Evolutionary conservation across 1,139 yeast genomes (phyloP).

Genomic region (Lodderomyces pseudojiufengensis): DNA sequence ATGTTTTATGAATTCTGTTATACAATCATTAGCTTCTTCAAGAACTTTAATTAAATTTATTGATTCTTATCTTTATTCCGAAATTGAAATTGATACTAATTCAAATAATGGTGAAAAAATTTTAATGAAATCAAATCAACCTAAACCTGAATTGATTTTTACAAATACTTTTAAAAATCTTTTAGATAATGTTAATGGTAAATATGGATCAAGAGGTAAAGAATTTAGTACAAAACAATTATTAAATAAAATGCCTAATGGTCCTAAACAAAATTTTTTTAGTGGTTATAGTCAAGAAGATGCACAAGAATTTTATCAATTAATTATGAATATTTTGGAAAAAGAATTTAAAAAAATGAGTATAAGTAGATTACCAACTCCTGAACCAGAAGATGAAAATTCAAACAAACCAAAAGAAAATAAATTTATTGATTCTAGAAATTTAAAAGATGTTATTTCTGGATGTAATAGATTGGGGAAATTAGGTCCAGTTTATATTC

Average conservation of each 20-base stretch:
- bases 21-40: slow-evolving; percentile 80
- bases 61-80: slow-evolving; percentile 38
- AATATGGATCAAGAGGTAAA: slow-evolving; percentile 50
- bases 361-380: slow-evolving; percentile 16
- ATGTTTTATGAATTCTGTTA: slow-evolving; percentile 88
- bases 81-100: slow-evolving; percentile 20
- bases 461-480: slow-evolving; percentile 54
- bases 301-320: slow-evolving; percentile 91
- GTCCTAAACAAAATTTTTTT: slow-evolving; percentile 73
- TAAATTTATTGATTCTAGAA: slow-evolving; percentile 20
- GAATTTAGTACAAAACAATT: slow-evolving; percentile 68
- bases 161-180: slow-evolving; percentile 50
- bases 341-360: slow-evolving; percentile 45
- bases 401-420: slow-evolving; percentile 6
- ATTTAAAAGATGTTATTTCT: slow-evolving; percentile 24
- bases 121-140: slow-evolving; percentile 19
- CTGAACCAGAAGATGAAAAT: slow-evolving; percentile 20
- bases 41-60: slow-evolving; percentile 56
- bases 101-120: slow-evolving; percentile 23
- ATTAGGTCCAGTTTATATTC: slow-evolving; percentile 63
- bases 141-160: slow-evolving; percentile 40
- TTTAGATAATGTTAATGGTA: slow-evolving; percentile 52
- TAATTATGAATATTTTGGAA: slow-evolving; percentile 69
- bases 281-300: slow-evolving; percentile 89
- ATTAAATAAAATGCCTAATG: slow-evolving; percentile 69